Base-by-base conservation (phyloP, 768 basidiomycete species). In the Mycena vitilis region DNA sequence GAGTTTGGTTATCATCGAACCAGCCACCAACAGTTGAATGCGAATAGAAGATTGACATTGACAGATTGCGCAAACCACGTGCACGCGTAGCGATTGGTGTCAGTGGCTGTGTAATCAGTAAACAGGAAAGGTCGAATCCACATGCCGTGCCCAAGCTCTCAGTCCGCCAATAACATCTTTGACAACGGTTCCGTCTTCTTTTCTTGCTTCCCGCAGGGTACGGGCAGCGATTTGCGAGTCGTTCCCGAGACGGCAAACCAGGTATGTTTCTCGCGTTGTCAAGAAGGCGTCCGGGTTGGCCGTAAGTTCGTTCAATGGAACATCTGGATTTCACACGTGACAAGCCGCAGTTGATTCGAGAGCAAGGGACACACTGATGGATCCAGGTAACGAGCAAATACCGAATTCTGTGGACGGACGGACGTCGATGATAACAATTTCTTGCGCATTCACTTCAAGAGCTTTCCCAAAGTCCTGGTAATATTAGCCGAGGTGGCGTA, bases 171-270 rank as follows among this genome's bases (percentile, higher is more conserved):
- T 81, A 5, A 96, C 84, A 78, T 97, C 92, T 73, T 82, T 87
- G 20, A 93, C 81, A 42, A 81, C 73, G 7, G 75, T 67, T 4
- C 59, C 74, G 16, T 75, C 72, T 53, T 74, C 77, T 23, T 68
- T 73, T 55, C 75, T 73, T 10, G 79, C 81, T 20, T 73, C 75
- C 63, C 86, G 78, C 22, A 95, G 74, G 7, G 89, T 89, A 42
- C 89, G 83, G 0, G 89, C 95, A 37, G 96, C 97, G 22, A 94
- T 86, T 77, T 95, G 94, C 1, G 95, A 97, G 77, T 98, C 97
- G 74, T 98, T 99, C 6, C 97, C 96, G 23, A 95, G 82, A 37
- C 95, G 86, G 78, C 96, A 99, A 34, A 98, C 78, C 20, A 98
- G 81, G 67, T 89, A 89, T 8, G 82, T 81, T 11, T 82, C 77